Percentiles rank a stretch among this genome's conserved stretches.
Conservation (phyloP, 208 protist species). For the Leptomonas seymouri region DNA sequence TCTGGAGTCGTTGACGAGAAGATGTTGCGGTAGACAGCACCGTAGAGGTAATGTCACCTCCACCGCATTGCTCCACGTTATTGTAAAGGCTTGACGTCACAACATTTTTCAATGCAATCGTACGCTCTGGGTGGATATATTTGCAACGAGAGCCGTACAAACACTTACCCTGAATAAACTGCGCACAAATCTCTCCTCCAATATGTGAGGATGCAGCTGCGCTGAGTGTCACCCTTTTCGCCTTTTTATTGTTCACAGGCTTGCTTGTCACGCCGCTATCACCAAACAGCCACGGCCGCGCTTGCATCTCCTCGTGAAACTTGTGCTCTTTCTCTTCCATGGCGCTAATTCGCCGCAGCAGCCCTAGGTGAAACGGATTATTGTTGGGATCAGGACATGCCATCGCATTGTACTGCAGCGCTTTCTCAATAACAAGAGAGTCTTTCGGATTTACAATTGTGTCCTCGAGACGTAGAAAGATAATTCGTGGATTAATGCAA, state of each 20-base stretch:
- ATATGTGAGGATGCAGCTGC: conserved; percentile 39
- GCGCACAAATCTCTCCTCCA: conserved; percentile 49
- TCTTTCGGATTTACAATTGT: conserved; percentile 58
- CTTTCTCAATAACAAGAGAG: conserved; percentile 57
- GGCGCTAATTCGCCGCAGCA: conserved; percentile 71
- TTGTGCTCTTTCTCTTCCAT: conserved; percentile 76
- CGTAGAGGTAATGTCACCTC: conserved; percentile 13
- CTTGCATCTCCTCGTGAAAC: conserved; percentile 60
- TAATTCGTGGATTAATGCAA: conserved; percentile 75
- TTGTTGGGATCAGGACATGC: conserved; percentile 72
- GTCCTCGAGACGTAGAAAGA: conserved; percentile 76
- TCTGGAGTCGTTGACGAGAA: conserved; percentile 36
- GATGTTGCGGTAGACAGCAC: conserved; percentile 33
- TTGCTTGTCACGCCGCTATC: neutral
- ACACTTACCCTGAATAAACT: conserved; percentile 54
- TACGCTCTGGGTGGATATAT: conserved; percentile 58
- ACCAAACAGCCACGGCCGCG: conserved; percentile 62
- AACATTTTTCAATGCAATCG: conserved; percentile 37
- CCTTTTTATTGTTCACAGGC: conserved; percentile 15
- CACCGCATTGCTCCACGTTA: conserved; percentile 18
- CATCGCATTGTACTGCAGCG: conserved; percentile 67
- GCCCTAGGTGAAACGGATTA: conserved; percentile 81
- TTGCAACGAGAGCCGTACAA: conserved; percentile 59
- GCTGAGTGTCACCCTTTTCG: conserved; percentile 28
- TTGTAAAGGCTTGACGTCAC: conserved; percentile 33